Conservation (phyloP, 2,329 filamentous ascomycete genomes). For the Lasiodiplodia sp. region DNA sequence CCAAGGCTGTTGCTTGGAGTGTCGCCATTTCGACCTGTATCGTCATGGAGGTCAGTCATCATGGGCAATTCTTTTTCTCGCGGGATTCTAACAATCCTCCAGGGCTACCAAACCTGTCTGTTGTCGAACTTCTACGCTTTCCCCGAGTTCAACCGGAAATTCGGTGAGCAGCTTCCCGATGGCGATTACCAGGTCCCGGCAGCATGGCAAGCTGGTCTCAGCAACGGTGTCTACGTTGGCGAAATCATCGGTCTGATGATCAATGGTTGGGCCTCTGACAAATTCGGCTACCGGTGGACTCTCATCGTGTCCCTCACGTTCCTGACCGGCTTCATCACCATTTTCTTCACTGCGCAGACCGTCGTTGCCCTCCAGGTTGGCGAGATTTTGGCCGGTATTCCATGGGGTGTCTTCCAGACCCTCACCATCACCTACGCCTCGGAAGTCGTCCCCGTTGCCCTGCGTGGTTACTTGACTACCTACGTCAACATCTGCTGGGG, state of each 20-base stretch:
- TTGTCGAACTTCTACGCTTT: constrained; percentile 78
- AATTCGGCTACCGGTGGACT: constrained; percentile 56
- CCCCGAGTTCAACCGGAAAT: constrained; percentile 56
- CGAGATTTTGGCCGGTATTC: constrained; percentile 57
- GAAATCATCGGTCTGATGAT: constrained; percentile 57
- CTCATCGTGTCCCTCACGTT: constrained; percentile 53
- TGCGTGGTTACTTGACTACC: constrained; percentile 75
- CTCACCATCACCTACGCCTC: constrained; percentile 59
- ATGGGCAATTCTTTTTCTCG: background rate
- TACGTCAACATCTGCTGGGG: constrained; percentile 83
- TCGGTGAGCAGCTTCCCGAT: constrained; percentile 49
- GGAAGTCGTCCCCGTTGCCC: constrained; percentile 73
- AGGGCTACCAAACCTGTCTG: constrained; percentile 79
- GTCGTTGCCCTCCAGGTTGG: constrained; percentile 53
- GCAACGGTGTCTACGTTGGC: constrained; percentile 56
- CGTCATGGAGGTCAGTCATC: constrained; percentile 68
- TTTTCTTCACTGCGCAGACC: constrained; percentile 58
- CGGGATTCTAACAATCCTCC: background rate
- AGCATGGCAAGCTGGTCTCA: constrained; percentile 56
- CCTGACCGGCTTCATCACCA: constrained; percentile 54
- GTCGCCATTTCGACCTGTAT: constrained; percentile 89
- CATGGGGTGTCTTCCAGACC: constrained; percentile 58
- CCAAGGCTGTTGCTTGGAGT: constrained; percentile 85
- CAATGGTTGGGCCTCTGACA: constrained; percentile 55
- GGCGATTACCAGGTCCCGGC: constrained; percentile 54